Evolutionary conservation across 2,329 filamentous ascomycete genomes (phyloP).

Genomic region (Juglanconis oblonga): DNA sequence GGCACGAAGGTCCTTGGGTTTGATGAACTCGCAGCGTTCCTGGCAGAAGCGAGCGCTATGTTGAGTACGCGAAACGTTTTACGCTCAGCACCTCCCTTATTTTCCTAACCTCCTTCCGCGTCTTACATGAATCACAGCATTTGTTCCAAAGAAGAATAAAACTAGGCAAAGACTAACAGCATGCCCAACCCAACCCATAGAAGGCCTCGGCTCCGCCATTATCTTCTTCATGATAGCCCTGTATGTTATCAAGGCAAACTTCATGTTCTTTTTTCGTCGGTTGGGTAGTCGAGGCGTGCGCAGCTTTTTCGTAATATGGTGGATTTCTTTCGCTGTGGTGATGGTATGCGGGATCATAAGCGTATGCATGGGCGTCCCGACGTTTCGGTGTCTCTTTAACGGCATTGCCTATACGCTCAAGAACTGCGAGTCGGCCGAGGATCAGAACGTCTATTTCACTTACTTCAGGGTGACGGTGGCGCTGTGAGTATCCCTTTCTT

Average conservation of each 20-base stretch:
- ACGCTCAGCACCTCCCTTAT: neutral
- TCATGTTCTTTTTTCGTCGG: constrained; percentile 17
- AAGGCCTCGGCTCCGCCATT: constrained; percentile 11
- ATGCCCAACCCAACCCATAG: neutral
- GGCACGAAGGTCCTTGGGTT: neutral
- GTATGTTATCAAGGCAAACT: constrained; percentile 18
- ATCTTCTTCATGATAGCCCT: constrained; percentile 14
- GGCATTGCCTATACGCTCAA: constrained; percentile 6
- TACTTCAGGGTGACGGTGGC: constrained; percentile 17
- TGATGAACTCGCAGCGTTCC: neutral
- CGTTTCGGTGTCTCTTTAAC: constrained; percentile 15
- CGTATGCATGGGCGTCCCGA: constrained; percentile 12
- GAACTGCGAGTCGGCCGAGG: constrained; percentile 6
- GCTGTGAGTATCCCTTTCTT: neutral
- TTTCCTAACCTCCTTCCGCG: neutral
- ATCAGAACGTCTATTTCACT: constrained; percentile 14
- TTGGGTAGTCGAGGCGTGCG: constrained; percentile 3
- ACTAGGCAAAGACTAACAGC: neutral
- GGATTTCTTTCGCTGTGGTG: constrained; percentile 9
- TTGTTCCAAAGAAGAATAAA: neutral
- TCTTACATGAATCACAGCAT: neutral
- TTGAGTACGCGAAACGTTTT: constrained; percentile 2
- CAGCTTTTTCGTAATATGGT: constrained; percentile 10
- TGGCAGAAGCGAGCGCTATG: constrained; percentile 12
- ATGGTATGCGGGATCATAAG: constrained; percentile 10